A percentile compares a stretch with the other conserved stretches of the same genome.
These are phyloP conservation scores for Colletotrichum sidae DNA, from an alignment of 2,329 filamentous ascomycete species.

Conservation along the genomic window DNA sequence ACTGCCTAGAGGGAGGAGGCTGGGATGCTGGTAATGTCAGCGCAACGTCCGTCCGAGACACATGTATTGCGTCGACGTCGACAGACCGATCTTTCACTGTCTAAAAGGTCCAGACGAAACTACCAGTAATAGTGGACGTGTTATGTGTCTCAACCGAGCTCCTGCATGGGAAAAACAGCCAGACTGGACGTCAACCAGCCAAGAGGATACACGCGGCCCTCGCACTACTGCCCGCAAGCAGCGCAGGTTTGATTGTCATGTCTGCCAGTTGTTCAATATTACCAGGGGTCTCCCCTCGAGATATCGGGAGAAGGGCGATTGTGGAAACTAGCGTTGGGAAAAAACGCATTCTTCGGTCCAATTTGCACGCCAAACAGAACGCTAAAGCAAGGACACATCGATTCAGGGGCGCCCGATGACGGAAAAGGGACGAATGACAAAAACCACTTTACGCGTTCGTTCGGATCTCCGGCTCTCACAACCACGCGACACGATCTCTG, in stretches of 20 bases:
- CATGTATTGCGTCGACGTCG: slow-evolving; percentile 6
- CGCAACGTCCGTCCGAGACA: slow-evolving; percentile 18
- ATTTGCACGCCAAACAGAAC: slow-evolving; percentile 25
- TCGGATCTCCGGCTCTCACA: neutral
- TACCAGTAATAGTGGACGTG: slow-evolving; percentile 3
- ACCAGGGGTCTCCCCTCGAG: slow-evolving; percentile 37
- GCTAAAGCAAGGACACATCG: neutral
- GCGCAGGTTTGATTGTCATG: slow-evolving; percentile 32
- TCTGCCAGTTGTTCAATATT: slow-evolving; percentile 37
- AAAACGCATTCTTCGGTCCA: slow-evolving; percentile 27
- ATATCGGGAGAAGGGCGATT: slow-evolving; percentile 25
- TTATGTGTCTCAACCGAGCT: neutral
- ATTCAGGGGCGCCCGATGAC: too few relatives aligned
- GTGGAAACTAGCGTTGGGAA: slow-evolving; percentile 13
- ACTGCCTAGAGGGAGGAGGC: neutral
- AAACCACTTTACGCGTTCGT: slow-evolving; percentile 36
- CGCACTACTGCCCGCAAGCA: slow-evolving; percentile 29
- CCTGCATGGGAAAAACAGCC: slow-evolving; percentile 5
- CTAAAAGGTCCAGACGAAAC: too few relatives aligned
- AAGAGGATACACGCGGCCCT: slow-evolving; percentile 24
- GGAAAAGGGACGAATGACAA: slow-evolving; percentile 1
- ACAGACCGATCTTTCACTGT: neutral
- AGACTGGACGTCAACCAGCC: slow-evolving; percentile 6
- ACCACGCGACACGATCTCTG: slow-evolving; percentile 28
- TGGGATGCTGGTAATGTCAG: slow-evolving; percentile 19